Evolutionary conservation across 495 filamentous ascomycete genomes (phyloP).

Genomic region (Cladorrhinum samala): DNA sequence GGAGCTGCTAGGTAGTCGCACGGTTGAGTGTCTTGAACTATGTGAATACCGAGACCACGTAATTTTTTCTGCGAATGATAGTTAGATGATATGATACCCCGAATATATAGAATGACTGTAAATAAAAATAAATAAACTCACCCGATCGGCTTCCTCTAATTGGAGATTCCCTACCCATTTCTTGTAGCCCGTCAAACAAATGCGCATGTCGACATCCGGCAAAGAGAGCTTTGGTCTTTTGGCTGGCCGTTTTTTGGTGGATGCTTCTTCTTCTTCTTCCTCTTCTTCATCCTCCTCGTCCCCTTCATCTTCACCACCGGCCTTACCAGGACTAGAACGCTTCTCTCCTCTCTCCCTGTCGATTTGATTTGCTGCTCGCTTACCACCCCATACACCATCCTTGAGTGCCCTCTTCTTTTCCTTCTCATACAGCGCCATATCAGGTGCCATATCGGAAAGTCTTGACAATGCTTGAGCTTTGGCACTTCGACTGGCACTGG

Average conservation of each 20-base stretch:
- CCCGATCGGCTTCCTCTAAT: slow-evolving; percentile 73
- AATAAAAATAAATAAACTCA: slow-evolving; percentile 49
- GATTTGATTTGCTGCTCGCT: slow-evolving; percentile 51
- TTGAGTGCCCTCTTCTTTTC: slow-evolving; percentile 72
- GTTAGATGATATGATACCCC: slow-evolving; percentile 2
- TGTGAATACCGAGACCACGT: slow-evolving; percentile 73
- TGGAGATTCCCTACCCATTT: slow-evolving; percentile 62
- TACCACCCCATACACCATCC: slow-evolving; percentile 70
- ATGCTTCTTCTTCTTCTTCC: slow-evolving; percentile 36
- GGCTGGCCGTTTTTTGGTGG: slow-evolving; percentile 30
- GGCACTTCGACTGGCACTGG: slow-evolving; percentile 73
- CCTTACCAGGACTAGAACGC: slow-evolving; percentile 26
- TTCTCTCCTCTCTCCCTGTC: slow-evolving; percentile 40
- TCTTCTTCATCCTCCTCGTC: slow-evolving; percentile 50
- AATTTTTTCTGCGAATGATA: slow-evolving; percentile 59
- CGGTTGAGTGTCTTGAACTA: slow-evolving; percentile 64
- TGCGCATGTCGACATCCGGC: slow-evolving; percentile 57
- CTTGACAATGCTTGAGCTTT: slow-evolving; percentile 74
- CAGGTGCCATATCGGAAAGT: slow-evolving; percentile 68
- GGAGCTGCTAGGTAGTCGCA: slow-evolving; percentile 88
- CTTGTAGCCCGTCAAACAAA: slow-evolving; percentile 74
- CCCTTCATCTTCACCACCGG: slow-evolving; percentile 25
- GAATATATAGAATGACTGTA: neutral
- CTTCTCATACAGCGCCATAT: slow-evolving; percentile 87
- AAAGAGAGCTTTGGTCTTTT: slow-evolving; percentile 59